A percentile compares a stretch with the other conserved stretches of the same genome.
These are phyloP conservation scores for Dovyalis caffra DNA, from an alignment of 345 rosid species.

Conservation along the genomic window DNA sequence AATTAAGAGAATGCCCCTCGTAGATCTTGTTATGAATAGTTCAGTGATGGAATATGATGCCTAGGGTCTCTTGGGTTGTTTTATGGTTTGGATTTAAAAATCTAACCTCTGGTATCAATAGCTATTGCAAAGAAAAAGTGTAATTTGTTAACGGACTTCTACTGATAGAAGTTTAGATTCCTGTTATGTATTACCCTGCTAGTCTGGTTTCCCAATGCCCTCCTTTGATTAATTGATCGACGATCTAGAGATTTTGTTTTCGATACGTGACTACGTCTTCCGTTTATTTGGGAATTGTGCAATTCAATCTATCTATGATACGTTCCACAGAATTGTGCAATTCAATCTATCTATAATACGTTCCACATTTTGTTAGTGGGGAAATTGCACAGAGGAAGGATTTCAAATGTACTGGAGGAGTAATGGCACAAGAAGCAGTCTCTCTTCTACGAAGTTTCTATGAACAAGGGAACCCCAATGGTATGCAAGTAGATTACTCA, in stretches of 20 bases:
- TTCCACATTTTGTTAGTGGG: slow-evolving; percentile 20
- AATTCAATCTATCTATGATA: not conserved
- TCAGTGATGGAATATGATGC: not conserved
- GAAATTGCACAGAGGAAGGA: slow-evolving; percentile 36
- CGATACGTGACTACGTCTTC: not conserved
- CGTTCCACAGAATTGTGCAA: slow-evolving; percentile 3
- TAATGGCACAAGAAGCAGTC: slow-evolving; percentile 72
- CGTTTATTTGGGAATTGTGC: not conserved
- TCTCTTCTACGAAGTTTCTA: slow-evolving; percentile 69
- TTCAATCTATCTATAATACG: not conserved
- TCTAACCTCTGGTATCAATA: not conserved
- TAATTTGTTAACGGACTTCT: not conserved
- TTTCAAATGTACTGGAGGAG: slow-evolving; percentile 61
- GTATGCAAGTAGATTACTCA: slow-evolving; percentile 31
- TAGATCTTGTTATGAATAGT: not conserved
- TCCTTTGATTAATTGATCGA: too few relatives aligned
- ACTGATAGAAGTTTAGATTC: not conserved
- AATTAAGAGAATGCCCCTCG: not conserved
- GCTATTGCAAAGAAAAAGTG: not conserved
- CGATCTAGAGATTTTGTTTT: not conserved
- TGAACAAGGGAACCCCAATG: slow-evolving; percentile 89
- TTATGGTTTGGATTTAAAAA: not conserved
- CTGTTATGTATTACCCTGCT: not conserved
- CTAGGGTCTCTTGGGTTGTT: not conserved
- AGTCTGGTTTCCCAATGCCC: not conserved